phyloP scores from a whole-genome alignment of 352 stramenopile species.

The Phytopythium cucurbitacearum region DNA sequence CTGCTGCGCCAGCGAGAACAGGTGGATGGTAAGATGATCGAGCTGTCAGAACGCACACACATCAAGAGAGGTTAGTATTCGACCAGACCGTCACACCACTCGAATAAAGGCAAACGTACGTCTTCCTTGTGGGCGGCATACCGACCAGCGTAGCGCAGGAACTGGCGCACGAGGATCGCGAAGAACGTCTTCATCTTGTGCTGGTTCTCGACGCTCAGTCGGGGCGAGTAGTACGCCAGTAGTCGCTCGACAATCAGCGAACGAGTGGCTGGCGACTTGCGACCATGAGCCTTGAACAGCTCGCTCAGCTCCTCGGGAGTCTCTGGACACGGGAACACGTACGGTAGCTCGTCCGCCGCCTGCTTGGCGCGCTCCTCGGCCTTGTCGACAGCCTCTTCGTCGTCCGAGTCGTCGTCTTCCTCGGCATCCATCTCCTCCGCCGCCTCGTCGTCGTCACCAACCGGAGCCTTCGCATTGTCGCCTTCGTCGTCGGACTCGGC shows the following conservation, averaged over 20 bases:
- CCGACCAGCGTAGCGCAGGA: conserved; percentile 87
- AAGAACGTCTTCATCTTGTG: conserved; percentile 96
- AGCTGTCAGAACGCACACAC: conserved; percentile 55
- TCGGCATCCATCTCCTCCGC: conserved; percentile 39
- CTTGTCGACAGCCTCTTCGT: conserved; percentile 65
- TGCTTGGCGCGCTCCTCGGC: conserved; percentile 43
- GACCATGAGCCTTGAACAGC: conserved; percentile 88
- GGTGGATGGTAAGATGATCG: conserved; percentile 70
- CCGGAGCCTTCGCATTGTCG: conserved; percentile 36
- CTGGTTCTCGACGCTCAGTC: conserved; percentile 92
- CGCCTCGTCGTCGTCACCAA: conserved; percentile 37
- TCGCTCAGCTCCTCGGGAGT: conserved; percentile 87
- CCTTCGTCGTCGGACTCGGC: conserved; percentile 37
- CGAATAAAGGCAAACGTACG: conserved; percentile 18
- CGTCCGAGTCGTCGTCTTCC: conserved; percentile 66
- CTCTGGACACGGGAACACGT: conserved; percentile 93
- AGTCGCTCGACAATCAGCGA: conserved; percentile 91
- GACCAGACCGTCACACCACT: background rate
- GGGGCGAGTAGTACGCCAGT: conserved; percentile 91
- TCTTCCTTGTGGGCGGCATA: conserved; percentile 69
- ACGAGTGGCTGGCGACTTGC: conserved; percentile 60
- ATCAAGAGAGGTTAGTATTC: conserved; percentile 10
- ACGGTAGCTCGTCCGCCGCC: conserved; percentile 88
- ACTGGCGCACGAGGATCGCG: conserved; percentile 91
- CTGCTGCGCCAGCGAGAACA: conserved; percentile 91